Base-by-base conservation (phyloP, 148 eudicot genomes). In the Beta vulgaris region DNA sequence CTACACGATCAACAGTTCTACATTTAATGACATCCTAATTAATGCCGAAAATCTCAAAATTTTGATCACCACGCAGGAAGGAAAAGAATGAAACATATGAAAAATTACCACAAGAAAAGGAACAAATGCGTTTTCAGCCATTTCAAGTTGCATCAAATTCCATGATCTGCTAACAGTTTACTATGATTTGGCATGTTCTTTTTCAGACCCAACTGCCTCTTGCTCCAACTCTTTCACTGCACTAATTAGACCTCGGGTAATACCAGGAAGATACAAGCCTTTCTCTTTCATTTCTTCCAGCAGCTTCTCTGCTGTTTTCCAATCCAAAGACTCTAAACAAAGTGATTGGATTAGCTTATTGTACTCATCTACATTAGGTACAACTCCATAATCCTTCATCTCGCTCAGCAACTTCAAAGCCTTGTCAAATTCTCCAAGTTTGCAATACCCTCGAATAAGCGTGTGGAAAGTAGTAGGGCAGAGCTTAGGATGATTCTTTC, bases 281-380 rank as follows among this genome's bases (percentile, higher is more conserved):
- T 84, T 84, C 63, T 71, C 79, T 74, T 78, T 82, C 98, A 91
- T 91, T 71, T 90, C 88, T 77, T 84, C 85, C 42, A 82, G 28
- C 19, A 94, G 83, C 78, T 86, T 87, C 81, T 90, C 91, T 2
- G 98, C 90, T 32, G 87, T 86, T 84, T 65, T 80, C 97, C 97
- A 94, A 85, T 94, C 96, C 59, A 91, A 70, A 76, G 91, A 90
- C 78, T 91, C 87, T 55, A 94, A 79, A 82, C 98, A 94, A 79
- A 94, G 91, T 42, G 98, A 85, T 69, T 91, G 89, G 53, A 94
- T 88, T 74, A 94, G 77, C 82, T 88, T 90, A 77, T 86, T 90
- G 80, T 90, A 91, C 83, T 91, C 98, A 61, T 91, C 92, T 34
- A 80, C 87, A 83, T 78, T 88, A 32, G 97, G 89, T 21, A 79